Conservation (phyloP, 192 early-diverging fungal species). For the Backusella morwellensis region DNA sequence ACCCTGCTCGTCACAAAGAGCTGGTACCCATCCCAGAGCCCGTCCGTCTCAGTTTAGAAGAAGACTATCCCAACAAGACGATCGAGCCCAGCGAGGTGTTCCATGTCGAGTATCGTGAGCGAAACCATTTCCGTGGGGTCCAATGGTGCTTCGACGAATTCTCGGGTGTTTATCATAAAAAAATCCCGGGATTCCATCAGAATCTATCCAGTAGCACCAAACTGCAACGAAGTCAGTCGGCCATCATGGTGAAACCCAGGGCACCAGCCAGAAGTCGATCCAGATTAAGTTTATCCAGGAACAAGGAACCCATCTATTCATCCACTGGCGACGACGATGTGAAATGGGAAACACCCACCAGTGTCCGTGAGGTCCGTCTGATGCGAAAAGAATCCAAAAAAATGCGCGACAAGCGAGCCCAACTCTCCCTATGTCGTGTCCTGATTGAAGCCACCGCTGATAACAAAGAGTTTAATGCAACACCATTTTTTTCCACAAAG, state of each 20-base stretch:
- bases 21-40: background rate
- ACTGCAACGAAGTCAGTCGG: background rate
- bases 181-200: background rate
- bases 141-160: constrained; percentile 33
- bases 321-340: background rate
- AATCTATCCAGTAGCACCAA: background rate
- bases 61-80: background rate
- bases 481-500: background rate
- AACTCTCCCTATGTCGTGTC: background rate
- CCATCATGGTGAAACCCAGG: background rate
- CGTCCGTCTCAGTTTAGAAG: background rate
- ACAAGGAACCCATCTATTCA: background rate
- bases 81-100: background rate
- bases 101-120: constrained; percentile 16
- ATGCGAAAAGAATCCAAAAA: background rate
- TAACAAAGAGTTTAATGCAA: background rate
- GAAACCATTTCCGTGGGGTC: background rate
- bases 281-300: background rate
- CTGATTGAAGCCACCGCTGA: background rate
- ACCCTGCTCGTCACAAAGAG: background rate
- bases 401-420: background rate
- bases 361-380: background rate
- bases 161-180: constrained; percentile 25
- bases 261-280: background rate
- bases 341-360: background rate